Evolutionary conservation across 2,329 filamentous ascomycete genomes (phyloP).

Genomic region (Hysterium pulicare): DNA sequence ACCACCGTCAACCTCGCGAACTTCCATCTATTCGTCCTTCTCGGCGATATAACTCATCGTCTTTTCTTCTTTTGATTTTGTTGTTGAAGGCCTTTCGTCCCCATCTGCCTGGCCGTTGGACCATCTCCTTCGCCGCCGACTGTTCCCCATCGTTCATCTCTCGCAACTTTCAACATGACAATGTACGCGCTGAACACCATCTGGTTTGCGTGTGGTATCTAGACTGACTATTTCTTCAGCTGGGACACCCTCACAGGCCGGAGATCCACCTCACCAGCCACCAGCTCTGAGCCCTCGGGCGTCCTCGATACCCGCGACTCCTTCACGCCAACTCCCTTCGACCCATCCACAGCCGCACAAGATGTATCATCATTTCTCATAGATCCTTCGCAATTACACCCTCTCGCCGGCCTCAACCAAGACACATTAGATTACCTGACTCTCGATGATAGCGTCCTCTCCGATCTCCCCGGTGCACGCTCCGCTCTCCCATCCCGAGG

Average conservation of each 20-base stretch:
- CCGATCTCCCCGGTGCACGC: conserved; percentile 78
- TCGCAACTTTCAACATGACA: conserved; percentile 27
- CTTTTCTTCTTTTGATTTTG: too few species aligned
- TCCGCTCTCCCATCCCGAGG: conserved; percentile 91
- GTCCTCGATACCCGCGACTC: conserved; percentile 35
- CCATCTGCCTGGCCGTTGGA: too few species aligned
- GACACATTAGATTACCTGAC: conserved; percentile 92
- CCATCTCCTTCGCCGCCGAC: too few species aligned
- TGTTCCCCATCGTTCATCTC: too few species aligned
- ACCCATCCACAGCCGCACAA: conserved; percentile 65
- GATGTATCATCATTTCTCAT: conserved; percentile 87
- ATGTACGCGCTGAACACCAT: conserved; percentile 25
- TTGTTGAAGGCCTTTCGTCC: too few species aligned
- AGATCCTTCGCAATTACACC: conserved; percentile 86
- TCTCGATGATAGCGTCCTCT: conserved; percentile 86
- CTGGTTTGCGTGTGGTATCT: background rate
- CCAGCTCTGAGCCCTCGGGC: conserved; percentile 47
- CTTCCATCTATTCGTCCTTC: too few species aligned
- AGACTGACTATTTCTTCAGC: conserved; percentile 12
- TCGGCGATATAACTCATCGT: too few species aligned
- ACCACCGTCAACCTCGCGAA: too few species aligned
- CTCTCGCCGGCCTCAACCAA: conserved; percentile 87
- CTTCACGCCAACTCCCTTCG: conserved; percentile 60
- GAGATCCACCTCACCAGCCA: conserved; percentile 50
- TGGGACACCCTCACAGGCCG: conserved; percentile 60